phyloP scores from a whole-genome alignment of 192 early-diverging fungal genomes.

The Gorgonomyces haynaldii region DNA sequence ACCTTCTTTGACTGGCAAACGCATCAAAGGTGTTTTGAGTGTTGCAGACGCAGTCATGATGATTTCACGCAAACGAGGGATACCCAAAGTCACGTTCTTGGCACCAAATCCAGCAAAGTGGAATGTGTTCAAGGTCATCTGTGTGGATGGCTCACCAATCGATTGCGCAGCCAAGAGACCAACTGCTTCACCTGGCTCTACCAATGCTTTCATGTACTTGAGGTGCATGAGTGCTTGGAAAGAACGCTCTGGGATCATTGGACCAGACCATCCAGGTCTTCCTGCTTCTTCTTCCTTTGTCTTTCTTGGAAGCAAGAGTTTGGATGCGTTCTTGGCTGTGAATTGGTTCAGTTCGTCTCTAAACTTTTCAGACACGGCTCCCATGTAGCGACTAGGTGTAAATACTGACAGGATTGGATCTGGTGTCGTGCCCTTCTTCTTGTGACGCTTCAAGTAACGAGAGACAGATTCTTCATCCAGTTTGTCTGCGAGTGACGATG shows the following conservation, averaged over 20 bases:
- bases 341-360: conserved; percentile 56
- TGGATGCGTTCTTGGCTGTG: conserved; percentile 61
- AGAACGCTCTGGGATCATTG: conserved; percentile 37
- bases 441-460: conserved; percentile 61
- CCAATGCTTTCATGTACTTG: conserved; percentile 87
- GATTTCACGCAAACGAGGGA: conserved; percentile 98
- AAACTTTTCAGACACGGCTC: conserved; percentile 83
- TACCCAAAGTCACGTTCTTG: conserved; percentile 98
- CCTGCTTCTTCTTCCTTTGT: background rate
- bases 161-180: conserved; percentile 93
- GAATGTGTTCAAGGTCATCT: conserved; percentile 99
- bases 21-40: conserved; percentile 91
- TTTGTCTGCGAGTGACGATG: conserved; percentile 43
- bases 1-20: conserved; percentile 58
- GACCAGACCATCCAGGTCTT: conserved; percentile 17
- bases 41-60: conserved; percentile 92
- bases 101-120: conserved; percentile 89
- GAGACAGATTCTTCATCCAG: conserved; percentile 51
- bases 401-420: conserved; percentile 66
- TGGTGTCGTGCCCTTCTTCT: conserved; percentile 43
- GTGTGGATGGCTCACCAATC: conserved; percentile 98
- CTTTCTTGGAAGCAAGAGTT: conserved; percentile 42
- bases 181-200: conserved; percentile 96
- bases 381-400: conserved; percentile 73
- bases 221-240: conserved; percentile 90